Evolutionary conservation across 2,329 filamentous ascomycete species (phyloP).

Genomic region (Colletotrichum scovillei): DNA sequence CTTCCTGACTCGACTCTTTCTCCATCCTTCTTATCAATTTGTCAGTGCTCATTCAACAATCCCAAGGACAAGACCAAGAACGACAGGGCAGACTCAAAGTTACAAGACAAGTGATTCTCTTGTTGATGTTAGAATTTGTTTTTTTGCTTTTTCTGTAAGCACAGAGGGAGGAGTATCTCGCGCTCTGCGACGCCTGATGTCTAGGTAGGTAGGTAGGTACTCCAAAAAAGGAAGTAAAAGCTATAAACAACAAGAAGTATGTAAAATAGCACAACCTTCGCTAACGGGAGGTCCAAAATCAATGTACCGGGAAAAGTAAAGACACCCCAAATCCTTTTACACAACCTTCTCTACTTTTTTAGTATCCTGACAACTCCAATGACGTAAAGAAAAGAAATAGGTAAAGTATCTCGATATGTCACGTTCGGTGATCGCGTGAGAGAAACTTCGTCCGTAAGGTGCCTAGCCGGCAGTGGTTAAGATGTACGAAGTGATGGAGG

Average conservation of each 20-base stretch:
- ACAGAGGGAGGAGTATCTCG: background rate
- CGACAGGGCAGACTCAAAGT: background rate
- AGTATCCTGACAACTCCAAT: slow-evolving; percentile 11
- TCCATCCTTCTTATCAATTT: background rate
- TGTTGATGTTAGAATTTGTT: background rate
- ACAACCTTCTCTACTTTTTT: background rate
- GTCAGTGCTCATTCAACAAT: background rate
- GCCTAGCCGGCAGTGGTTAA: slow-evolving; percentile 60
- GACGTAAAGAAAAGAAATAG: background rate
- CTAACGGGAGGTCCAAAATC: background rate
- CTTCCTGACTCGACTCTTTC: too few species aligned
- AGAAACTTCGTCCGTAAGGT: background rate
- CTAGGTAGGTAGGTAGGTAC: background rate
- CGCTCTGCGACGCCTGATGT: background rate
- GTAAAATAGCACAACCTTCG: background rate
- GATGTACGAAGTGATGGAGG: slow-evolving; percentile 69
- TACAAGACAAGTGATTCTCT: background rate
- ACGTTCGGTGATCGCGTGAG: background rate
- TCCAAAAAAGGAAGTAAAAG: background rate
- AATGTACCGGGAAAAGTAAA: background rate
- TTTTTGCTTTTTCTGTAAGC: background rate
- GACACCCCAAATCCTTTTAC: background rate
- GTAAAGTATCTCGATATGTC: background rate
- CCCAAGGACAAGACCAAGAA: too few species aligned
- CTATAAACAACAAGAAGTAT: background rate